These are phyloP conservation scores for Periconia macrospinosa DNA, from an alignment of 2,329 filamentous ascomycete genomes.

Conservation along the genomic window DNA sequence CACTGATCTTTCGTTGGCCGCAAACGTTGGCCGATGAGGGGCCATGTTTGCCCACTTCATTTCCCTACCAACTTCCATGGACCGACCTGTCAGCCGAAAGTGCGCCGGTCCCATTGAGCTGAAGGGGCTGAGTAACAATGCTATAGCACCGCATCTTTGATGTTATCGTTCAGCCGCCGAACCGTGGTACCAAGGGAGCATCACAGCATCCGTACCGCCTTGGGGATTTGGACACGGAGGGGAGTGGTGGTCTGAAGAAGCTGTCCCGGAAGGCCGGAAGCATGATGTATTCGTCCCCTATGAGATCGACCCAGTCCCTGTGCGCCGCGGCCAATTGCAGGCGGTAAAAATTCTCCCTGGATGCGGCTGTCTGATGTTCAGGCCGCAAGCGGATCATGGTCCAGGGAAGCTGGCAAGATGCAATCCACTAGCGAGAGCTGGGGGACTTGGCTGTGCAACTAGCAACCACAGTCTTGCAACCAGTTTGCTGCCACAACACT, in stretches of 20 bases:
- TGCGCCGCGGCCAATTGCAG: not conserved
- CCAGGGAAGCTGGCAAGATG: not conserved
- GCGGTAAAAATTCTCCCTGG: too few species aligned
- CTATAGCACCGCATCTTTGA: not conserved
- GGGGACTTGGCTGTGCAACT: too few species aligned
- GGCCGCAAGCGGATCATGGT: not conserved
- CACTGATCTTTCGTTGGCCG: slow-evolving; percentile 28
- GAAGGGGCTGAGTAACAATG: not conserved
- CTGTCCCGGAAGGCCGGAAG: not conserved
- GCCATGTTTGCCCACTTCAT: slow-evolving; percentile 27
- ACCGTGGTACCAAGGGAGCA: not conserved
- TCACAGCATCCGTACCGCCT: not conserved
- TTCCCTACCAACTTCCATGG: slow-evolving; percentile 20
- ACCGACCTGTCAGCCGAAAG: slow-evolving; percentile 2
- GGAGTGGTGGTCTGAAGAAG: not conserved
- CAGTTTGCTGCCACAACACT: too few species aligned
- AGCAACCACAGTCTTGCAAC: too few species aligned
- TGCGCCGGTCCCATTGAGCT: slow-evolving; percentile 3
- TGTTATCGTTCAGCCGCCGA: not conserved
- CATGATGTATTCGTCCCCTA: not conserved
- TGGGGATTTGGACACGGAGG: not conserved
- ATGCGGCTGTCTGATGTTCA: not conserved
- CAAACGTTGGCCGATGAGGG: slow-evolving; percentile 21
- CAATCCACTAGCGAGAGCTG: too few species aligned
- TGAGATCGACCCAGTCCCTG: not conserved